Conservation (phyloP, 2,329 filamentous ascomycete genomes). For the Alternaria ethzedia region DNA sequence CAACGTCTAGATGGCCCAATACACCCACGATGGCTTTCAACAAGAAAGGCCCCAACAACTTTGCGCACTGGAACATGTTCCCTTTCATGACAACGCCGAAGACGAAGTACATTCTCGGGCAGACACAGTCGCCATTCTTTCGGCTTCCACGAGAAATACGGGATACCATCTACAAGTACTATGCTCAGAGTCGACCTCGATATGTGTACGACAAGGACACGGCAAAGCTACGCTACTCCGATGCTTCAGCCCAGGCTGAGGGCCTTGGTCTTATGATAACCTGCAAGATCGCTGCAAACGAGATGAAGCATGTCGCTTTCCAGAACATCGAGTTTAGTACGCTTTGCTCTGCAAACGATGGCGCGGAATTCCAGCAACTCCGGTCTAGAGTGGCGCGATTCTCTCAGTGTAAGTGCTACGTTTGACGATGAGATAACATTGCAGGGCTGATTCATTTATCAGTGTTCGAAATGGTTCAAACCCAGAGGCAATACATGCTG, state of each 20-base stretch:
- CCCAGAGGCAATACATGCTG: too few relatives aligned
- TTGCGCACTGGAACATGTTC: not conserved
- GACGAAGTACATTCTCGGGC: not conserved
- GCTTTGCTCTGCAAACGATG: not conserved
- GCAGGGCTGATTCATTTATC: too few relatives aligned
- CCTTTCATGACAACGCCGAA: not conserved
- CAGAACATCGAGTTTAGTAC: not conserved
- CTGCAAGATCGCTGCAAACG: not conserved
- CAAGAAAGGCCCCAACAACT: not conserved
- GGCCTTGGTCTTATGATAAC: not conserved
- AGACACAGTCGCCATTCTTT: not conserved
- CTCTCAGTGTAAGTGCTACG: not conserved
- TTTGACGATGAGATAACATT: too few relatives aligned
- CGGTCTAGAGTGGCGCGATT: not conserved
- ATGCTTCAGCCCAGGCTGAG: not conserved
- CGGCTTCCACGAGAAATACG: not conserved
- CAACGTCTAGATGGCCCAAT: not conserved
- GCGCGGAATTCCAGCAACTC: not conserved
- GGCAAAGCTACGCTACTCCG: not conserved
- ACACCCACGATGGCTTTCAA: not conserved
- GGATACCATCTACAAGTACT: not conserved
- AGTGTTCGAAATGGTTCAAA: too few relatives aligned
- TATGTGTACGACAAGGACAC: not conserved
- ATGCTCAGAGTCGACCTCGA: not conserved
- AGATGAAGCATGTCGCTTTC: not conserved